Evolutionary conservation across 495 filamentous ascomycete genomes (phyloP).

Genomic region (Aspergillus sclerotioniger): DNA sequence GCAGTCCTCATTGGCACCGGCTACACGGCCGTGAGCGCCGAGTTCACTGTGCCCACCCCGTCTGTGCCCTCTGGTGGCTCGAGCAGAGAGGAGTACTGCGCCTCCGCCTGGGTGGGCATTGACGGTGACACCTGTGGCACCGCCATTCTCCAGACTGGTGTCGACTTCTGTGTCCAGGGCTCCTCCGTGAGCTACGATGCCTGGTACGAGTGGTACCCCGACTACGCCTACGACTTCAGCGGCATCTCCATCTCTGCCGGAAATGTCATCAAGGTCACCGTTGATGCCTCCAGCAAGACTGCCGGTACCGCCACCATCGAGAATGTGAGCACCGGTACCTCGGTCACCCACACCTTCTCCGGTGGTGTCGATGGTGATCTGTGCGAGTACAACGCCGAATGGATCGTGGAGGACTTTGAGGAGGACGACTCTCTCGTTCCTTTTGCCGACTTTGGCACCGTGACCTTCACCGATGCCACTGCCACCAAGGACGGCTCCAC

Average conservation of each 20-base stretch:
- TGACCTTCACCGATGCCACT: constrained; percentile 39
- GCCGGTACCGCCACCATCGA: constrained; percentile 47
- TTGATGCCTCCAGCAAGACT: constrained; percentile 39
- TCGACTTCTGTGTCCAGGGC: constrained; percentile 8
- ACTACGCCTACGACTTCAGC: constrained; percentile 43
- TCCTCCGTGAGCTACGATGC: constrained; percentile 1
- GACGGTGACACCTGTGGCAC: constrained; percentile 50
- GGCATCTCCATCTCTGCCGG: constrained; percentile 47
- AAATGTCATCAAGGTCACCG: constrained; percentile 50
- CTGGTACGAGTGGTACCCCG: constrained; percentile 8
- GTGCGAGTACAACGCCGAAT: constrained; percentile 48
- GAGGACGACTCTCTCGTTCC: constrained; percentile 37
- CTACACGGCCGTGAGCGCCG: constrained; percentile 46
- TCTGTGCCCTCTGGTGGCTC: constrained; percentile 35
- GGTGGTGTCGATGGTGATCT: constrained; percentile 14
- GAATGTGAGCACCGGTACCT: constrained; percentile 44
- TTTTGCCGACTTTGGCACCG: constrained; percentile 52
- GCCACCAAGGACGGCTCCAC: constrained; percentile 27
- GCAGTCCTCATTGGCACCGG: constrained; percentile 44
- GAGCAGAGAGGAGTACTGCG: constrained; percentile 36
- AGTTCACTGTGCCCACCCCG: constrained; percentile 49
- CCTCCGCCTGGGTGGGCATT: constrained; percentile 56
- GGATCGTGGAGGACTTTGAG: constrained; percentile 59
- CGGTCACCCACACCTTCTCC: constrained; percentile 5
- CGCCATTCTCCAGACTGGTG: constrained; percentile 20